phyloP scores from a whole-genome alignment of 202 grass and related monocot genomes.

The Setaria italica region DNA sequence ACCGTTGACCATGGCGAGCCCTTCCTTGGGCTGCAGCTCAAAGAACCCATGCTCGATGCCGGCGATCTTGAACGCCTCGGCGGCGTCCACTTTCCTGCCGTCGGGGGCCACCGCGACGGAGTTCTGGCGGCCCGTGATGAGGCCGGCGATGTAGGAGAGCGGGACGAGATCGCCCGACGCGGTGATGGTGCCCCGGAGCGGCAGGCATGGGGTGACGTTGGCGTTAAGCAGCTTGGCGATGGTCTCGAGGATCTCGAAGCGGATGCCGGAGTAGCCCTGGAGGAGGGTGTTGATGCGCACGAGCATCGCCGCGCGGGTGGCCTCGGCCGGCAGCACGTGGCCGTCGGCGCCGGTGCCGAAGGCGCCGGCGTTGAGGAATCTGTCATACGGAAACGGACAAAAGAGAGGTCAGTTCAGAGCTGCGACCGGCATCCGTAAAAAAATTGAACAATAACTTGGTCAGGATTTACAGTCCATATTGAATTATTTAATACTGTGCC shows the following conservation, averaged over 20 bases:
- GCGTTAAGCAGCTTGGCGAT: constrained; percentile 79
- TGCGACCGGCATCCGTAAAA: background rate
- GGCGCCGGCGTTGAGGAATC: constrained; percentile 85
- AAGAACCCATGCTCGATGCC: constrained; percentile 87
- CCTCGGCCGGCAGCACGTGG: constrained; percentile 69
- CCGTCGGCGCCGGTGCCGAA: constrained; percentile 72
- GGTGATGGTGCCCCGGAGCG: constrained; percentile 76
- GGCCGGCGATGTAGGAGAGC: constrained; percentile 79
- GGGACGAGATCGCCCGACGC: constrained; percentile 77
- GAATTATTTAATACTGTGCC: background rate
- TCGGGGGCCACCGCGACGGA: constrained; percentile 65
- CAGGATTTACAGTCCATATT: background rate
- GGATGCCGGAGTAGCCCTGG: constrained; percentile 84
- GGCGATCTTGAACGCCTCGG: constrained; percentile 86
- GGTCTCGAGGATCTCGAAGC: constrained; percentile 91
- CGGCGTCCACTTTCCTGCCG: constrained; percentile 63
- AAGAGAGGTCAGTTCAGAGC: constrained; percentile 9
- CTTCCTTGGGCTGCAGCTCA: constrained; percentile 91
- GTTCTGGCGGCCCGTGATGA: constrained; percentile 75
- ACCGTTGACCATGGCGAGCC: constrained; percentile 91
- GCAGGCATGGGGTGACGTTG: constrained; percentile 75
- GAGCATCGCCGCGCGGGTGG: constrained; percentile 72
- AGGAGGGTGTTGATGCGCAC: constrained; percentile 83
- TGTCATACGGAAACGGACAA: constrained; percentile 34
- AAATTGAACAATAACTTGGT: background rate